phyloP scores from a whole-genome alignment of 805 yeast genomes.

The Diddensiella santjacobensis region DNA sequence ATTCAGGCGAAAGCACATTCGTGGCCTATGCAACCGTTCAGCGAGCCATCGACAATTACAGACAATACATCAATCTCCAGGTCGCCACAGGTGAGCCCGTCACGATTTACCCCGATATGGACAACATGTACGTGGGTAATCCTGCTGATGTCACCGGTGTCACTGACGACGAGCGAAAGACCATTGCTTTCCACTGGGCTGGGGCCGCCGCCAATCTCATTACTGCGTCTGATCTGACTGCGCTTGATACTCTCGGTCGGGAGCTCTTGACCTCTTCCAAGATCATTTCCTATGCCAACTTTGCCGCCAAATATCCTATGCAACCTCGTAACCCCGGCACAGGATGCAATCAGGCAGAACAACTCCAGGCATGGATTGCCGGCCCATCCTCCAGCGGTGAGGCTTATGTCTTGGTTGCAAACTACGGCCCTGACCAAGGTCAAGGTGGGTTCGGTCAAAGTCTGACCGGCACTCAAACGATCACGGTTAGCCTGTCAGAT shows the following conservation, averaged over 20 bases:
- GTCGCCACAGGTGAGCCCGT: conserved; percentile 2
- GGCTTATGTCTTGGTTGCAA: conserved; percentile 11
- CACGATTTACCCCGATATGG: conserved; percentile 16
- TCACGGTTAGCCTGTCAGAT: conserved; percentile 9
- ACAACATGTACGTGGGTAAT: conserved; percentile 15
- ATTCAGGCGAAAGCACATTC: conserved; percentile 8
- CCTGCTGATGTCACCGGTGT: conserved; percentile 11
- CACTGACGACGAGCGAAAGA: conserved; percentile 7
- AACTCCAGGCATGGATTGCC: conserved; percentile 14
- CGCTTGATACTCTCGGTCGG: conserved; percentile 9
- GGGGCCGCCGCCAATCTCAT: conserved; percentile 15
- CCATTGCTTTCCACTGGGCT: conserved; percentile 12
- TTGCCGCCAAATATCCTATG: conserved; percentile 13
- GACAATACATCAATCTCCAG: conserved; percentile 10
- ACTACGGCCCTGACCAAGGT: conserved; percentile 18
- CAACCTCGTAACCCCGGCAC: conserved; percentile 16
- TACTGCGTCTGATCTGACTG: conserved; percentile 11
- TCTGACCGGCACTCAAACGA: conserved; percentile 8
- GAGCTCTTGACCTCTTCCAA: conserved; percentile 8
- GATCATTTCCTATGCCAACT: conserved; percentile 5
- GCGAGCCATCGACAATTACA: conserved; percentile 14
- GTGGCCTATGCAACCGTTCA: conserved; percentile 12
- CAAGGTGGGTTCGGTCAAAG: conserved; percentile 12
- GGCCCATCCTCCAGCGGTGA: conserved; percentile 7
- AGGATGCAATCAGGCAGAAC: conserved; percentile 12